phyloP scores from a whole-genome alignment of 1,284 basidiomycete species.

The Sporisorium sorghi region DNA sequence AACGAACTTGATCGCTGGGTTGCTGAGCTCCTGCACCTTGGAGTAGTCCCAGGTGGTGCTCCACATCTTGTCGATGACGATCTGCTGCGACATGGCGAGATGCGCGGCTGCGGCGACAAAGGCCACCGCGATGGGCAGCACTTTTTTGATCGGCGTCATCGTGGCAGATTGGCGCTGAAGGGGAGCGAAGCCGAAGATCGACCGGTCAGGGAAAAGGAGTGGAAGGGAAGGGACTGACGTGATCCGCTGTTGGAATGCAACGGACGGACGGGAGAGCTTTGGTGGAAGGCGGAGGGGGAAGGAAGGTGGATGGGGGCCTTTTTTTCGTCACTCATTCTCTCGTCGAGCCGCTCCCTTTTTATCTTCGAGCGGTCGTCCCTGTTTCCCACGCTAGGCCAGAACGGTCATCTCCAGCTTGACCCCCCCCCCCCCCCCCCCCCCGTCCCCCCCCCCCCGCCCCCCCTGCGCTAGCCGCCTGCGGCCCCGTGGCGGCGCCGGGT shows the following conservation, averaged over 20 bases:
- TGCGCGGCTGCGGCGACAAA: neutral
- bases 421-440: too few relatives aligned
- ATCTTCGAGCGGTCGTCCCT: neutral
- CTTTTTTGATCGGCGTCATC: neutral
- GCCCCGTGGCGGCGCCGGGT: too few relatives aligned
- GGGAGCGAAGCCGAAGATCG: neutral
- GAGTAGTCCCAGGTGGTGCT: constrained; percentile 41
- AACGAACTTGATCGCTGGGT: constrained; percentile 40
- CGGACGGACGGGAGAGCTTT: neutral
- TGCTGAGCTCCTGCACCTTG: constrained; percentile 34
- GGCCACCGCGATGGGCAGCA: constrained; percentile 11
- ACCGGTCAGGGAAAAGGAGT: neutral
- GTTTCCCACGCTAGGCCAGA: neutral
- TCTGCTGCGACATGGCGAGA: constrained; percentile 3
- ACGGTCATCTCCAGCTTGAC: neutral
- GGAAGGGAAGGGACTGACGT: neutral
- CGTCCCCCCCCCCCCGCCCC: too few relatives aligned
- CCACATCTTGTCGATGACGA: constrained; percentile 48
- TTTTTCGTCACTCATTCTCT: neutral
- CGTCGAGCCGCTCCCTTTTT: neutral
- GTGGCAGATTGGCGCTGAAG: neutral
- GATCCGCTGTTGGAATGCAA: too few relatives aligned
- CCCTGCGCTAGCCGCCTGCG: too few relatives aligned
- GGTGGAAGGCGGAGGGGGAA: neutral
- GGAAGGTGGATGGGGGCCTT: neutral